Evolutionary conservation across 2,329 filamentous ascomycete species (phyloP).

Genomic region (Pyricularia grisea): DNA sequence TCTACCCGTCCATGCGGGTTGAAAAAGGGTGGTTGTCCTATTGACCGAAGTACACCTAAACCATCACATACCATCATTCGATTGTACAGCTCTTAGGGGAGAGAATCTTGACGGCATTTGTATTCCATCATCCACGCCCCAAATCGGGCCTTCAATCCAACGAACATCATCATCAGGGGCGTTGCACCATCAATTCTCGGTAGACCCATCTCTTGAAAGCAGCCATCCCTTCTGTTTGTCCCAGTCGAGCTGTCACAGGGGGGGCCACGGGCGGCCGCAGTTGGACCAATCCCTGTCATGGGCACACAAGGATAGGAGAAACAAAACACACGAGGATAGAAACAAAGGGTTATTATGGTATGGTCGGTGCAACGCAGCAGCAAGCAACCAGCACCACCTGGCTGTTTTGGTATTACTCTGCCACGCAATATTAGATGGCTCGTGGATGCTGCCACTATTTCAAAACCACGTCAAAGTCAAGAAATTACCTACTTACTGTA

Average conservation of each 20-base stretch:
- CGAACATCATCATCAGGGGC: too few relatives aligned
- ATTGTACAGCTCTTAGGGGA: too few relatives aligned
- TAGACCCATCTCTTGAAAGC: background rate
- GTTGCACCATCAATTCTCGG: too few relatives aligned
- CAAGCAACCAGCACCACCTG: background rate
- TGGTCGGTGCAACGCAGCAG: background rate
- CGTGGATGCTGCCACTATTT: background rate
- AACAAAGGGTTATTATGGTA: background rate
- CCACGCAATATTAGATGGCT: background rate
- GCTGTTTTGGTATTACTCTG: background rate
- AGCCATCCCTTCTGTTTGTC: background rate
- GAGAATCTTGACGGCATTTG: background rate
- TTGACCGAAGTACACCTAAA: too few relatives aligned
- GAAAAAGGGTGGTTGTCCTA: background rate
- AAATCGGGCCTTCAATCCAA: too few relatives aligned
- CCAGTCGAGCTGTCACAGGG: background rate
- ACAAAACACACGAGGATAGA: background rate
- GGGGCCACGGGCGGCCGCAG: background rate
- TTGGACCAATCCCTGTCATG: background rate
- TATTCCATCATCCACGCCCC: background rate
- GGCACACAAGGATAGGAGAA: background rate
- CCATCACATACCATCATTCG: too few relatives aligned
- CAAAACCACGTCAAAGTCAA: background rate
- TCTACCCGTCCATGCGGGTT: background rate
- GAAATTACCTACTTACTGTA: too few relatives aligned